Percentiles rank a stretch among this genome's conserved stretches.
Conservation (phyloP, 2,329 filamentous ascomycete species). For the Talaromyces sp. region DNA sequence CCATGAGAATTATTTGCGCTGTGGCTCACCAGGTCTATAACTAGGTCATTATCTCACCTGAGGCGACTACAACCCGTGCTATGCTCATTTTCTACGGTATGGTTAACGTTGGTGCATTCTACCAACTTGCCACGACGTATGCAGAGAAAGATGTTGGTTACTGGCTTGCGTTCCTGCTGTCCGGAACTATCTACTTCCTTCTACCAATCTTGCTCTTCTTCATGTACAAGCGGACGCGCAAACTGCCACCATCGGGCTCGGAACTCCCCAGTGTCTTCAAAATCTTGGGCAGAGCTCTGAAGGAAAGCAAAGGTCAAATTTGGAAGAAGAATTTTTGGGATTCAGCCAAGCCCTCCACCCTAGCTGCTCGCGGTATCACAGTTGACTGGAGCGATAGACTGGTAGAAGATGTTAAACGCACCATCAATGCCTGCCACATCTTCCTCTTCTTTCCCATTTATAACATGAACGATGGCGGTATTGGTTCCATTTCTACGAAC, state of each 20-base stretch:
- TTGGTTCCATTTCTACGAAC: slow-evolving; percentile 48
- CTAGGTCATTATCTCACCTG: slow-evolving; percentile 61
- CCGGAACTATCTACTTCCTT: slow-evolving; percentile 31
- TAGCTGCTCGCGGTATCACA: slow-evolving; percentile 21
- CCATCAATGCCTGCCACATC: slow-evolving; percentile 29
- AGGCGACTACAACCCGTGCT: slow-evolving; percentile 59
- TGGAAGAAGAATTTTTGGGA: slow-evolving; percentile 33
- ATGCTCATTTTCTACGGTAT: slow-evolving; percentile 70
- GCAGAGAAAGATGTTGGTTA: slow-evolving; percentile 67
- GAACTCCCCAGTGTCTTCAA: slow-evolving; percentile 29
- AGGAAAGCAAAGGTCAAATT: slow-evolving; percentile 26
- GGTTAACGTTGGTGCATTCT: slow-evolving; percentile 65
- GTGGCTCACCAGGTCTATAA: background rate
- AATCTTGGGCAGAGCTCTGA: slow-evolving; percentile 29
- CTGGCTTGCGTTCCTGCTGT: slow-evolving; percentile 32
- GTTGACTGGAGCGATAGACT: slow-evolving; percentile 31
- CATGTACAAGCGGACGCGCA: slow-evolving; percentile 31
- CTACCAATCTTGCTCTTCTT: slow-evolving; percentile 29
- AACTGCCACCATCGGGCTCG: slow-evolving; percentile 28
- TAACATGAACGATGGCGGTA: slow-evolving; percentile 41
- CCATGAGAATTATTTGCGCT: background rate
- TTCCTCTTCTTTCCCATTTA: slow-evolving; percentile 38
- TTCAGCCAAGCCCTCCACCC: slow-evolving; percentile 28
- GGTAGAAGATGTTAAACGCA: slow-evolving; percentile 33
- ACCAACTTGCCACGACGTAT: slow-evolving; percentile 64